Evolutionary conservation across 1,284 basidiomycete species (phyloP), one percentile per base, ranked within the genome.

Genomic region (Retiboletus fuscus): DNA sequence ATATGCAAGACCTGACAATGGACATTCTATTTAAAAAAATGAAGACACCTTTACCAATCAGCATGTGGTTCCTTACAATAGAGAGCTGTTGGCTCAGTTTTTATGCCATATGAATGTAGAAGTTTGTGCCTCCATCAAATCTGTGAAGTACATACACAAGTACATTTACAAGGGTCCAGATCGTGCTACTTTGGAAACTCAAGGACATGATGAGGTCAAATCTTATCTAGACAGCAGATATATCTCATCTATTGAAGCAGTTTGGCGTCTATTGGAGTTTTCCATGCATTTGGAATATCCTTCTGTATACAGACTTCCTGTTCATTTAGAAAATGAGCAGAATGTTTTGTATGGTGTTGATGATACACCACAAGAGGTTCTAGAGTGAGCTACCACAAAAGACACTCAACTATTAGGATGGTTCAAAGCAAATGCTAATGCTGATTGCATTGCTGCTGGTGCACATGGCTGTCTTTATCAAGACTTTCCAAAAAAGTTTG

Each of bases 51-150:
- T 70, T 64, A 24, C 46, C 47, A 72, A 72, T 18, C 51, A 4
- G 5, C 4, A 24, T 66, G 64, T 73, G 2, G 43, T 73, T 11
- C 43, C 72, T 30, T 60, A 73, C 69, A 46, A 65, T 3, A 73
- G 68, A 46, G 16, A 69, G 11, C 44, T 73, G 0, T 8, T 73
- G 57, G 71, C 66, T 0, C 2, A 80, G 24, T 86, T 81, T 62
- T 55, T 83, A 34, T 87, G 87, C 69, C 88, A 90, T 71, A 86
- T 89, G 71, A 89, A 90, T 71, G 74, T 86, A 0, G 82, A 85
- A 64, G 82, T 65, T 57, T 76, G 72, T 57, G 74, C 63, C 0
- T 74, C 73, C 0, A 73, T 85, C 61, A 78, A 77, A 26, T 72
- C 81, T 2, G 69, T 84, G 73, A 85, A 85, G 61, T 87, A 86